Conservation (phyloP, 2,329 filamentous ascomycete genomes). For the Pseudopithomyces maydicus region DNA sequence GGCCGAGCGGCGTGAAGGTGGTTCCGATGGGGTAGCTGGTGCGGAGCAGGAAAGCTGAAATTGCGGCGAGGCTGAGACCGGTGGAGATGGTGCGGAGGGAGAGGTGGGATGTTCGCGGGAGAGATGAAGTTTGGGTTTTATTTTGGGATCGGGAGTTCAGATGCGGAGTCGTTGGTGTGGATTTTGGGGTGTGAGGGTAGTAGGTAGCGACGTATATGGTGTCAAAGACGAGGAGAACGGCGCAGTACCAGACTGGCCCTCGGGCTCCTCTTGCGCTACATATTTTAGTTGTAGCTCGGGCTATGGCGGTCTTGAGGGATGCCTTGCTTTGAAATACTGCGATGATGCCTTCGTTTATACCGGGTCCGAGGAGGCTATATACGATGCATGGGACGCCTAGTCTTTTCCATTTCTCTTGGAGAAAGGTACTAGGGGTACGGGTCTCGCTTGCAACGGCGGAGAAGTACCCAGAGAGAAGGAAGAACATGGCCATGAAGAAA, state of each 20-base stretch:
- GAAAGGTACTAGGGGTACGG: neutral
- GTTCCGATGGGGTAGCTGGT: slow-evolving; percentile 14
- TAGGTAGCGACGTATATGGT: slow-evolving; percentile 5
- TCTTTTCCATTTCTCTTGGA: slow-evolving; percentile 20
- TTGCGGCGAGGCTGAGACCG: neutral
- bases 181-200: neutral
- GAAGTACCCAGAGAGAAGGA: slow-evolving; percentile 27
- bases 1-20: slow-evolving; percentile 10
- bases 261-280: slow-evolving; percentile 14
- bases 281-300: slow-evolving; percentile 4
- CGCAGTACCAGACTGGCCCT: slow-evolving; percentile 28
- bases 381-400: slow-evolving; percentile 22
- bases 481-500: slow-evolving; percentile 29
- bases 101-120: neutral
- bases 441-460: slow-evolving; percentile 13
- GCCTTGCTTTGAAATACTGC: slow-evolving; percentile 1
- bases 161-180: neutral
- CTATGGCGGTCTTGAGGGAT: neutral
- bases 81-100: neutral
- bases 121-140: neutral
- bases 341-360: slow-evolving; percentile 5
- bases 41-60: slow-evolving; percentile 14
- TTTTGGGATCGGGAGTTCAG: neutral
- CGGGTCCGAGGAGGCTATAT: slow-evolving; percentile 11
- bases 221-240: slow-evolving; percentile 22